Conservation (phyloP, 1,139 yeast genomes). For the Debaryomyces fabryi region DNA sequence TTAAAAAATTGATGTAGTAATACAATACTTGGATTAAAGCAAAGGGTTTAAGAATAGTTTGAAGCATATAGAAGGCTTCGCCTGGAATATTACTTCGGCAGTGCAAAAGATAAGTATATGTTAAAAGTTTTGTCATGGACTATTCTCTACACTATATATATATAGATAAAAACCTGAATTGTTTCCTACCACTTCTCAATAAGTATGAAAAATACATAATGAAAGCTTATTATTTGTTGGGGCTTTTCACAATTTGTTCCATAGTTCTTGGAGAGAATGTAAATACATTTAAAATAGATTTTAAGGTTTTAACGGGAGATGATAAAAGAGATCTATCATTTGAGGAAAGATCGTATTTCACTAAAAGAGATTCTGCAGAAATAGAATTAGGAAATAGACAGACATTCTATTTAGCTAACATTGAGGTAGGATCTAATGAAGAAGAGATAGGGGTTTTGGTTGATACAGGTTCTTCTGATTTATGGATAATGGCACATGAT, state of each 20-base stretch:
- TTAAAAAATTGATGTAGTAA: too few species aligned
- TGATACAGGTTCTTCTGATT: constrained; percentile 52
- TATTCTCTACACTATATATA: too few species aligned
- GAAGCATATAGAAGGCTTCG: too few species aligned
- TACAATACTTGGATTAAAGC: too few species aligned
- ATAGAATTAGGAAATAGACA: constrained; percentile 46
- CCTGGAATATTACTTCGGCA: constrained; percentile 5
- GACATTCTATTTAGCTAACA: constrained; percentile 51
- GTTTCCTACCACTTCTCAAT: too few species aligned
- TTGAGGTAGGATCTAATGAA: constrained; percentile 37
- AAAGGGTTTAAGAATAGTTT: too few species aligned
- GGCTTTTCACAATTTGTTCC: not conserved
- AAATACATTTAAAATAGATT: constrained; percentile 24
- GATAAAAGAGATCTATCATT: constrained; percentile 16
- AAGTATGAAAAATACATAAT: too few species aligned
- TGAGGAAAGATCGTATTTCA: constrained; percentile 18
- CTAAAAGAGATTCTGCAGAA: constrained; percentile 38
- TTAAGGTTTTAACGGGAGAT: constrained; percentile 31
- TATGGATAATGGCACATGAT: constrained; percentile 46
- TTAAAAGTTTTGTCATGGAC: too few species aligned
- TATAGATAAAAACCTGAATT: too few species aligned
- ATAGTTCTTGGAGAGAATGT: not conserved
- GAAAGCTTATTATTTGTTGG: not conserved
- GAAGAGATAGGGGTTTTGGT: constrained; percentile 37
- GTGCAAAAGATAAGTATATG: too few species aligned